These are phyloP conservation scores for Oryza brachyantha DNA, from an alignment of 176 grass and related monocot genomes.

Conservation along the genomic window DNA sequence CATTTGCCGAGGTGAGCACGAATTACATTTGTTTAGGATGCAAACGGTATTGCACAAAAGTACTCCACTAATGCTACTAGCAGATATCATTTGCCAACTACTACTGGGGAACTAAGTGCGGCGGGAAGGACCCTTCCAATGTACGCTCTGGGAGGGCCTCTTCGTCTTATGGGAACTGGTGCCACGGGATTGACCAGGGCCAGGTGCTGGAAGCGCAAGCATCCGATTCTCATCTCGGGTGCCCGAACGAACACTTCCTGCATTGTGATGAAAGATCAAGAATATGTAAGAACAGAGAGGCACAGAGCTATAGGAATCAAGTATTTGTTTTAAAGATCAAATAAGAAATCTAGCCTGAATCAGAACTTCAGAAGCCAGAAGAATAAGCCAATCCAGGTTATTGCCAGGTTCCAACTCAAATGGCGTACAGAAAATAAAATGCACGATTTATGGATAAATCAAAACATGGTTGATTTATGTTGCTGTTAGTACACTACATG, in stretches of 20 bases:
- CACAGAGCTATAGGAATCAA: slow-evolving; percentile 19
- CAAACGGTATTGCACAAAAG: slow-evolving; percentile 9
- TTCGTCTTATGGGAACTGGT: slow-evolving; percentile 20
- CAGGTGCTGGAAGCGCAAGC: slow-evolving; percentile 35
- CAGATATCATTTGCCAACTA: no score
- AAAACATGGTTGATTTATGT: no score
- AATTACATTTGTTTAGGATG: background rate
- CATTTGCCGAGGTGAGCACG: background rate
- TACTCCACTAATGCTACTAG: no score
- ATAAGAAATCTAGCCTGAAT: slow-evolving; percentile 17
- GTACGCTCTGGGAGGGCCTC: background rate
- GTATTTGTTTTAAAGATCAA: background rate
- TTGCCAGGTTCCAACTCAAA: background rate
- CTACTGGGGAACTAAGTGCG: background rate
- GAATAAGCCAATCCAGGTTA: background rate
- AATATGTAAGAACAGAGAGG: slow-evolving; percentile 3
- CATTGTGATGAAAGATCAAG: background rate
- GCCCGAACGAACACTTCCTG: slow-evolving; percentile 12
- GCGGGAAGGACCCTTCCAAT: background rate
- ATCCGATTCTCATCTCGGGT: slow-evolving; percentile 16
- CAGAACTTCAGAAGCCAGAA: background rate
- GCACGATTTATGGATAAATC: background rate
- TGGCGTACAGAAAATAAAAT: background rate
- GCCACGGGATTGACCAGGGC: slow-evolving; percentile 21
- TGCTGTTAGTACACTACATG: no score